phyloP scores from a whole-genome alignment of 2,329 filamentous ascomycete genomes.

The Chaetomium olivaceum region DNA sequence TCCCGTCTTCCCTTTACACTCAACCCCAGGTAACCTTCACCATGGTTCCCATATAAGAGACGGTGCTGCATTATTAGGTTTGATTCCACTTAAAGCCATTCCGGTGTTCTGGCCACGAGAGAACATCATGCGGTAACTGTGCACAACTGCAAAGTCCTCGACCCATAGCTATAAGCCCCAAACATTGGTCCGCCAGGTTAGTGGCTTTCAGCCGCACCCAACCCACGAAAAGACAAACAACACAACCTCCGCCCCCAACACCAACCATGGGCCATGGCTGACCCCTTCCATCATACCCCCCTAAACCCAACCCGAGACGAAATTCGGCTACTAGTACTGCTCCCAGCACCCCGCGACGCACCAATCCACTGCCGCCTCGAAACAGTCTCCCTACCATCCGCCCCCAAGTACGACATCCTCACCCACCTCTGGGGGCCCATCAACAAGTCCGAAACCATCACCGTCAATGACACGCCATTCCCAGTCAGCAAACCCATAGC shows the following conservation, averaged over 20 bases:
- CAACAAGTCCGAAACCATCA: not conserved
- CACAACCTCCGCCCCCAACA: too few relatives aligned
- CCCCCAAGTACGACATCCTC: not conserved
- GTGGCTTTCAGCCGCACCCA: not conserved
- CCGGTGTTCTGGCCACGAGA: too few relatives aligned
- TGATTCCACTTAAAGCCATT: too few relatives aligned
- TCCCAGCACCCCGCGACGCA: not conserved
- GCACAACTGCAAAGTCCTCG: too few relatives aligned
- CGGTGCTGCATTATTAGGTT: too few relatives aligned
- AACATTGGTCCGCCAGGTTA: not conserved
- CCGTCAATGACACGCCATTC: not conserved
- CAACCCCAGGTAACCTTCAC: too few relatives aligned
- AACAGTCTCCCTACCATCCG: not conserved
- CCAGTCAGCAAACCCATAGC: not conserved
- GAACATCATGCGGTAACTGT: too few relatives aligned
- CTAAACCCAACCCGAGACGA: not conserved
- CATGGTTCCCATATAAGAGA: too few relatives aligned
- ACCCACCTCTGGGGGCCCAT: not conserved
- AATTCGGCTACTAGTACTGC: not conserved
- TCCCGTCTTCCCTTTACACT: too few relatives aligned
- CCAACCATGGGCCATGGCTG: not conserved
- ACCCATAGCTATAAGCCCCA: not conserved
- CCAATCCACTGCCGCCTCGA: not conserved
- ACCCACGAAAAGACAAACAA: not conserved
- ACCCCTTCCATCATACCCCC: not conserved